Conservation (phyloP, 2,329 filamentous ascomycete genomes). For the Mollisiaceae sp. region DNA sequence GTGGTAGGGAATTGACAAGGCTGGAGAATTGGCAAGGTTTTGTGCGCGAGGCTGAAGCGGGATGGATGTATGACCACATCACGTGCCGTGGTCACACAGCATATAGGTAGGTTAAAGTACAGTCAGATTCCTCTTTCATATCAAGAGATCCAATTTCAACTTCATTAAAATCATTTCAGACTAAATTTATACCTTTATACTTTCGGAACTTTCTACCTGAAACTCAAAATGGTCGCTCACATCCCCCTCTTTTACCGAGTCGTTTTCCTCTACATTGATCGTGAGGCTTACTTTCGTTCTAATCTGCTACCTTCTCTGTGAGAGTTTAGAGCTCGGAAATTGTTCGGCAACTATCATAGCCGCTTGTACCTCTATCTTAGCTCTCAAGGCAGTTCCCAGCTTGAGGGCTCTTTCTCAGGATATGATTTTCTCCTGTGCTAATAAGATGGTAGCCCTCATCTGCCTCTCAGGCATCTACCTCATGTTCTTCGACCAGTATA, state of each 20-base stretch:
- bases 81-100: background rate
- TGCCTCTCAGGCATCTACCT: constrained; percentile 26
- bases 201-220: background rate
- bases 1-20: background rate
- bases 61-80: background rate
- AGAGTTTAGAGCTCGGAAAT: too few relatives aligned
- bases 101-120: background rate
- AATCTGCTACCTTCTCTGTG: too few relatives aligned
- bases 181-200: background rate
- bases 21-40: background rate
- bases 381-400: too few relatives aligned
- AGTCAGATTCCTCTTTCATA: constrained; percentile 2
- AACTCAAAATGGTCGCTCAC: constrained; percentile 6
- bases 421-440: too few relatives aligned
- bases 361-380: too few relatives aligned
- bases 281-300: too few relatives aligned
- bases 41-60: background rate
- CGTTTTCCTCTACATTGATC: constrained; percentile 30
- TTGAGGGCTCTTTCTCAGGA: too few relatives aligned
- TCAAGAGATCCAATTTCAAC: background rate
- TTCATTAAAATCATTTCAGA: background rate
- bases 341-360: too few relatives aligned
- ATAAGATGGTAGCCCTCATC: constrained; percentile 15
- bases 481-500: constrained; percentile 21
- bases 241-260: constrained; percentile 27